phyloP scores from a whole-genome alignment of 176 grass and related monocot species.

The Raddia guianensis region DNA sequence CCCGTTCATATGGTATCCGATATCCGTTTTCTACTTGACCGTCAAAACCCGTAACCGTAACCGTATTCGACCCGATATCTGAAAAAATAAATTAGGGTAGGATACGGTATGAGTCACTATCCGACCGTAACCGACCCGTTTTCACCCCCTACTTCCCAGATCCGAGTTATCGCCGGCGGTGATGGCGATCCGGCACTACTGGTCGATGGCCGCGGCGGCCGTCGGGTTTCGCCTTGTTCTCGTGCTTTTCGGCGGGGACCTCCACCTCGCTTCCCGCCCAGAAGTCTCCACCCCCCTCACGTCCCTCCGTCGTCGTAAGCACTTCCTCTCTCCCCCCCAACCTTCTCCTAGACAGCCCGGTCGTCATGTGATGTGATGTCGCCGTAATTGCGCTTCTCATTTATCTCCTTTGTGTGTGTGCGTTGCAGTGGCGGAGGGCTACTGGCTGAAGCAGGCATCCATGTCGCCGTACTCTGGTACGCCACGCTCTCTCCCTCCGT shows the following conservation, averaged over 20 bases:
- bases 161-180: slow-evolving; percentile 42
- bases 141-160: slow-evolving; percentile 19
- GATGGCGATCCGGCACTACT: slow-evolving; percentile 68
- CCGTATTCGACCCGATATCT: no score
- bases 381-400: background rate
- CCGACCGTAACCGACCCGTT: no score
- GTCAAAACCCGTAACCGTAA: no score
- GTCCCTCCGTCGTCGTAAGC: slow-evolving; percentile 77
- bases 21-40: no score
- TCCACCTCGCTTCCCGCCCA: slow-evolving; percentile 73
- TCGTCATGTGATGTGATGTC: no score
- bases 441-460: slow-evolving; percentile 92
- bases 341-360: slow-evolving; percentile 13
- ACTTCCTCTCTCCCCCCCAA: background rate
- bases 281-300: slow-evolving; percentile 85
- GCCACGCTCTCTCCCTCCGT: slow-evolving; percentile 16
- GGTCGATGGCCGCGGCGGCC: slow-evolving; percentile 57
- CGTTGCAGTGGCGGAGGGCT: slow-evolving; percentile 78
- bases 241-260: slow-evolving; percentile 59
- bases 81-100: no score
- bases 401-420: slow-evolving; percentile 20
- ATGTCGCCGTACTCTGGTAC: slow-evolving; percentile 85
- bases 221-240: slow-evolving; percentile 68
- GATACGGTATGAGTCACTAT: no score
- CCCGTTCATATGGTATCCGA: no score